Base-by-base conservation (phyloP, 345 rosid genomes). In the Pistacia integerrima region DNA sequence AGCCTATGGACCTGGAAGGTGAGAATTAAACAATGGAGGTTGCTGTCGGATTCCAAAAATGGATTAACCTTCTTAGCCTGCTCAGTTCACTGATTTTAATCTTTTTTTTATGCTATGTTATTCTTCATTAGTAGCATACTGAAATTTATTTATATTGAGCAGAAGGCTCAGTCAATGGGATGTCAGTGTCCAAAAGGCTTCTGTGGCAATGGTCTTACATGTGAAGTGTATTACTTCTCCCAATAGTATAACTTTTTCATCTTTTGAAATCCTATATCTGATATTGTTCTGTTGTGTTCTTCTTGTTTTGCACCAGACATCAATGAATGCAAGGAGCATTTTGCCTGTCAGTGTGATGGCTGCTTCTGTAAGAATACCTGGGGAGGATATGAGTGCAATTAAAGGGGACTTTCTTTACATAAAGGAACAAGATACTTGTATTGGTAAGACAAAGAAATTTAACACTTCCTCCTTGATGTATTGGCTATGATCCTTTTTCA, bases 361-460 rank as follows among this genome's bases (percentile, higher is more conserved):
- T 96, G 99, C 89, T 87, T 90, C 22, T 96, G 99, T 72, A 92
- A 85, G 76, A 84, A 96, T 81, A 88, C 79, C 12, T 96, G 94
- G 94, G 99, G 97, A 72, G 80, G 92, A 77, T 96, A 84, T 61
- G 92, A 91, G 63, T 96, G 99, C 88, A 92, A 92, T 98, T 81
- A 90, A 84, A 59, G 92, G 94, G 6, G 74, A 87, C 76, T 93
- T 57, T 64, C 85, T 96, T 30, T 93, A 91, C 55, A 93, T 93
- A 13, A 87, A 82, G 82, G 97, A 90, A 67, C 97, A 79, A 79
- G 97, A 96, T 76, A 78, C 91, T 77, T 96, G 99, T 78, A 96
- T 96, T 4, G 98, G 99, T 96, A 82, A 82, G 85, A 60, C 33
- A 73, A 14, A 20, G 9, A 35, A 35, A 38, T 38, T 38, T 3